A percentile compares a stretch with the other conserved stretches of the same genome.
Conservation (phyloP, 2,329 filamentous ascomycete species). For the Aspergillus hortae region DNA sequence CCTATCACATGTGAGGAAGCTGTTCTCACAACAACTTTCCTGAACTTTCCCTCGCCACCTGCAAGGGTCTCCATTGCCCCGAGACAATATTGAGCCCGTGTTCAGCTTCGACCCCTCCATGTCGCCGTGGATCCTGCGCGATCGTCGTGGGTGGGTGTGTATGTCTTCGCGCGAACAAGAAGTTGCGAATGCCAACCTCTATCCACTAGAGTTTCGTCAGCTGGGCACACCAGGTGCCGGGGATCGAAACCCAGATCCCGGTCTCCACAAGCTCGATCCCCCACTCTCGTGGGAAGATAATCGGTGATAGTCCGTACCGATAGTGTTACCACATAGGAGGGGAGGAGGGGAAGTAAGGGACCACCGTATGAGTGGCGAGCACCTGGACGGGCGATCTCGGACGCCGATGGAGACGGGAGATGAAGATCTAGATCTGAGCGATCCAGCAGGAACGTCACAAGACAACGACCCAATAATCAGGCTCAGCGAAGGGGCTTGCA, state of each 20-base stretch:
- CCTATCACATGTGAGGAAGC: not conserved
- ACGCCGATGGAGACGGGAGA: not conserved
- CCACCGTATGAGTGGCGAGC: not conserved
- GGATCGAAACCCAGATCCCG: not conserved
- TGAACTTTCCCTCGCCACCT: not conserved
- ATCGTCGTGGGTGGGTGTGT: not conserved
- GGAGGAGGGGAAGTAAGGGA: not conserved
- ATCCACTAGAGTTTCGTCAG: not conserved
- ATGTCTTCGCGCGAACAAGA: not conserved
- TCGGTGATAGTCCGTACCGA: not conserved
- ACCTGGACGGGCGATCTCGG: not conserved
- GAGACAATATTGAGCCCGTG: not conserved
- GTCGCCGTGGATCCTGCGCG: not conserved
- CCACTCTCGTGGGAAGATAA: not conserved
- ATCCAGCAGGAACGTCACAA: not conserved
- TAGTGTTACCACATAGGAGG: not conserved
- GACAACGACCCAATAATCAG: too few species aligned
- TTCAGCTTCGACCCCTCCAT: not conserved
- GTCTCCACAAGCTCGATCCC: not conserved
- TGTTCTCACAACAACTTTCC: not conserved
- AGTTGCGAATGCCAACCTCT: not conserved
- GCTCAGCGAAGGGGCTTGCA: too few species aligned
- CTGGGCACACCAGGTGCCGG: not conserved
- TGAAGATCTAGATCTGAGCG: not conserved
- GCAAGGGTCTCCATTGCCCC: not conserved